phyloP scores from a whole-genome alignment of 805 yeast genomes.

The Cyberlindnera nakhonratchasimensis region DNA sequence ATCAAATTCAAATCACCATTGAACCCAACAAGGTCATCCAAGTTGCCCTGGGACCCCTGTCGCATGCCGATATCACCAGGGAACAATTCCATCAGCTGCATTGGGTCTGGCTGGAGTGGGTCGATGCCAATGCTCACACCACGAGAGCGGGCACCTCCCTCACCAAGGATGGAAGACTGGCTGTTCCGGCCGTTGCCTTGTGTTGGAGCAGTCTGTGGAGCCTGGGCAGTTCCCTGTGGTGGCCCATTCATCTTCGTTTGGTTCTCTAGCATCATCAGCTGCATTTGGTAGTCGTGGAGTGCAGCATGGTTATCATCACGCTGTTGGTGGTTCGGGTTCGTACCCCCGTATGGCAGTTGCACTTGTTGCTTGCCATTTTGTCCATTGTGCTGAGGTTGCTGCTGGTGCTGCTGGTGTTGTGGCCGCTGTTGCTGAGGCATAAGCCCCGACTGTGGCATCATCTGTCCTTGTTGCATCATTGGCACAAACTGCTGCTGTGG shows the following conservation, averaged over 20 bases:
- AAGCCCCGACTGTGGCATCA: slow-evolving; percentile 4
- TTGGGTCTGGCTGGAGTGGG: slow-evolving; percentile 28
- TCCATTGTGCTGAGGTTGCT: slow-evolving; percentile 1
- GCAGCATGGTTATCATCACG: slow-evolving; percentile 40
- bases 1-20: slow-evolving; percentile 16
- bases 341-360: slow-evolving; percentile 9
- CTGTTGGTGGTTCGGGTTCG: slow-evolving; percentile 10
- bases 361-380: neutral
- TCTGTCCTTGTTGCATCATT: slow-evolving; percentile 10
- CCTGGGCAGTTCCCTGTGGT: neutral
- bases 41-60: slow-evolving; percentile 2
- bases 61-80: slow-evolving; percentile 15
- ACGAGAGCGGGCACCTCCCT: neutral
- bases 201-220: neutral
- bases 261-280: slow-evolving; percentile 67
- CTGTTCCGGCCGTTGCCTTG: too few species aligned
- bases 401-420: slow-evolving; percentile 3
- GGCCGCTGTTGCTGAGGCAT: slow-evolving; percentile 5
- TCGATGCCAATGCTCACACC: slow-evolving; percentile 21
- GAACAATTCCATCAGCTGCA: slow-evolving; percentile 25
- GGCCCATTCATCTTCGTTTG: slow-evolving; percentile 48
- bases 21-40: slow-evolving; percentile 14
- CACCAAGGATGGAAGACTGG: neutral
- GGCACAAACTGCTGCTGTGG: slow-evolving; percentile 8
- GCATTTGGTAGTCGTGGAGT: slow-evolving; percentile 78